A percentile compares a stretch with the other conserved stretches of the same genome.
phyloP scores from a whole-genome alignment of 2,329 filamentous ascomycete genomes.

The Metarhizium anisopliae region DNA sequence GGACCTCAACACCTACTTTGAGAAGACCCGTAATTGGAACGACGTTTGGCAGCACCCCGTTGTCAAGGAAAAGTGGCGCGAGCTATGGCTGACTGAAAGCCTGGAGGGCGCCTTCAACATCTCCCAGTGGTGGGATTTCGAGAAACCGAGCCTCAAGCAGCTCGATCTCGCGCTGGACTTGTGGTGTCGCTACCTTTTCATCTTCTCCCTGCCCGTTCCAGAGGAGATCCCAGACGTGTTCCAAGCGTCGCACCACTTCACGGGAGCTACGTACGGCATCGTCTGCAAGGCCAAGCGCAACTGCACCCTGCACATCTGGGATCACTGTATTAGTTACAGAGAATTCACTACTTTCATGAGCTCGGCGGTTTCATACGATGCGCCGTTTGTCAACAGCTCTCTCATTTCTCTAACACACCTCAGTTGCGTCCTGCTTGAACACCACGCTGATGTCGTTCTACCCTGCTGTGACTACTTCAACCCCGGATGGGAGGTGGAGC shows the following conservation, averaged over 20 bases:
- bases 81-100: not conserved
- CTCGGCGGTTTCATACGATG: not conserved
- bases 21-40: not conserved
- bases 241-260: not conserved
- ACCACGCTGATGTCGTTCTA: not conserved
- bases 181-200: not conserved
- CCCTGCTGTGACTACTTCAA: not conserved
- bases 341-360: not conserved
- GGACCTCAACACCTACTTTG: not conserved
- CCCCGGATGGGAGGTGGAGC: not conserved
- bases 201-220: not conserved
- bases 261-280: not conserved
- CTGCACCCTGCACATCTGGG: not conserved
- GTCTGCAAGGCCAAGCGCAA: not conserved
- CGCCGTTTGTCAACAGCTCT: not conserved
- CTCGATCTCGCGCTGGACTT: not conserved
- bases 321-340: not conserved
- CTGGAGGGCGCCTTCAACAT: not conserved
- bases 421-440: not conserved
- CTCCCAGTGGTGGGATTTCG: not conserved
- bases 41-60: not conserved
- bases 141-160: not conserved
- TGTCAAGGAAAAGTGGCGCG: not conserved
- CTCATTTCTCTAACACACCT: not conserved
- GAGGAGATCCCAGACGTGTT: not conserved